Evolutionary conservation across 768 basidiomycete genomes (phyloP).

Genomic region (Inosperma sp.): DNA sequence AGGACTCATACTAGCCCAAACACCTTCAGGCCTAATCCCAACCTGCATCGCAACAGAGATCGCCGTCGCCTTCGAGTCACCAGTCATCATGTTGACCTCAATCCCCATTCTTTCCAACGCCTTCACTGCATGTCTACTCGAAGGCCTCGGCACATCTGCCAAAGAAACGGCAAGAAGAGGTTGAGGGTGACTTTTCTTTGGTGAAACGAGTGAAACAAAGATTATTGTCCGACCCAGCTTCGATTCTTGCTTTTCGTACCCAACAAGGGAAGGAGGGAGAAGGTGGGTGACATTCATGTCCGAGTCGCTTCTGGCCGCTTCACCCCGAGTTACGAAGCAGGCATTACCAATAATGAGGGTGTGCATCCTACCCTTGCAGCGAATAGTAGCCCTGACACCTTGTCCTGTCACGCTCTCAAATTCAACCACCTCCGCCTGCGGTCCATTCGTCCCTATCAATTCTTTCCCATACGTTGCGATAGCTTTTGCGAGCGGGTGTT

Average conservation of each 20-base stretch:
- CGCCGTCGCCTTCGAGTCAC: conserved; percentile 84
- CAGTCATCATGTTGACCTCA: conserved; percentile 90
- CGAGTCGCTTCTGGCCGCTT: conserved; percentile 30
- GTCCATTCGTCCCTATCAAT: conserved; percentile 39
- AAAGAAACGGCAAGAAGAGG: conserved; percentile 81
- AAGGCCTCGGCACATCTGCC: conserved; percentile 81
- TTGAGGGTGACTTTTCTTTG: conserved; percentile 37
- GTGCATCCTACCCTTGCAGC: conserved; percentile 47
- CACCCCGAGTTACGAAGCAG: conserved; percentile 58
- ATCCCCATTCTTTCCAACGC: conserved; percentile 88
- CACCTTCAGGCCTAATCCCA: conserved; percentile 76
- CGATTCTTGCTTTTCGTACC: conserved; percentile 70
- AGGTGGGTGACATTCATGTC: no score
- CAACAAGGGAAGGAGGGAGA: conserved; percentile 51
- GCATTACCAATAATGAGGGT: conserved; percentile 74
- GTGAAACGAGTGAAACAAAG: conserved; percentile 64
- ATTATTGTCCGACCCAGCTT: conserved; percentile 78
- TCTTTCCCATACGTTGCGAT: conserved; percentile 80
- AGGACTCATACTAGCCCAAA: conserved; percentile 92
- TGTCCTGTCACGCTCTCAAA: conserved; percentile 91
- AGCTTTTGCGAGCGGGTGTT: conserved; percentile 95
- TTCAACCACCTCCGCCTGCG: conserved; percentile 53
- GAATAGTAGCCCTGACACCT: conserved; percentile 73
- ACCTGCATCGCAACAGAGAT: conserved; percentile 85
- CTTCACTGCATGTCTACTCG: conserved; percentile 75